These are phyloP conservation scores for Komagataella pseudopastoris DNA, from an alignment of 805 yeast species.

Conservation along the genomic window DNA sequence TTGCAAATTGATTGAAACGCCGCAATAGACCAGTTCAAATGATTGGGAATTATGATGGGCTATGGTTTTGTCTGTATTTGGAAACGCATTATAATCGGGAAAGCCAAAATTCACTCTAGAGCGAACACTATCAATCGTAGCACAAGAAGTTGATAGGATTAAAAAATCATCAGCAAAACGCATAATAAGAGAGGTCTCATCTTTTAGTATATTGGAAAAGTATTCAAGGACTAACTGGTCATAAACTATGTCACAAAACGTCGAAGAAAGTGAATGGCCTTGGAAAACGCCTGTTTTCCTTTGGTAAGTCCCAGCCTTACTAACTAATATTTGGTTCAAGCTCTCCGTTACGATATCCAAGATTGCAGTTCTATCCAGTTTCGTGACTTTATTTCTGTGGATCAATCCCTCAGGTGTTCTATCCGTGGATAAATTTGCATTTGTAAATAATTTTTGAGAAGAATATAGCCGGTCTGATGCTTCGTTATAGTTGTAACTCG, in stretches of 20 bases:
- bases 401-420: conserved; percentile 9
- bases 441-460: not conserved
- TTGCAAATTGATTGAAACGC: not conserved
- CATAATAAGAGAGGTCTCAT: conserved; percentile 25
- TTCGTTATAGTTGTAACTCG: not conserved
- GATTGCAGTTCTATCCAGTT: conserved; percentile 29
- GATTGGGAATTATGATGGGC: conserved; percentile 4
- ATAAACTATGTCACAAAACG: conserved; percentile 62
- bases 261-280: conserved; percentile 67
- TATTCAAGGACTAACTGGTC: conserved; percentile 39
- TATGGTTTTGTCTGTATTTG: conserved; percentile 25
- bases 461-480: not conserved
- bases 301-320: conserved; percentile 22
- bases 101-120: conserved; percentile 21
- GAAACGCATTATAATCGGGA: conserved; percentile 24
- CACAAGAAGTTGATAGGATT: conserved; percentile 36
- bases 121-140: conserved; percentile 17
- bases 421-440: conserved; percentile 1
- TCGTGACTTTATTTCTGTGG: conserved; percentile 20
- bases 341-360: conserved; percentile 39
- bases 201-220: conserved; percentile 9
- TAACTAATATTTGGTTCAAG: conserved; percentile 28
- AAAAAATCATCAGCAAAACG: conserved; percentile 81
- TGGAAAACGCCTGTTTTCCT: conserved; percentile 69
- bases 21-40: not conserved